Conservation (phyloP, 2,329 filamentous ascomycete species). For the Neofusicoccum ribis region DNA sequence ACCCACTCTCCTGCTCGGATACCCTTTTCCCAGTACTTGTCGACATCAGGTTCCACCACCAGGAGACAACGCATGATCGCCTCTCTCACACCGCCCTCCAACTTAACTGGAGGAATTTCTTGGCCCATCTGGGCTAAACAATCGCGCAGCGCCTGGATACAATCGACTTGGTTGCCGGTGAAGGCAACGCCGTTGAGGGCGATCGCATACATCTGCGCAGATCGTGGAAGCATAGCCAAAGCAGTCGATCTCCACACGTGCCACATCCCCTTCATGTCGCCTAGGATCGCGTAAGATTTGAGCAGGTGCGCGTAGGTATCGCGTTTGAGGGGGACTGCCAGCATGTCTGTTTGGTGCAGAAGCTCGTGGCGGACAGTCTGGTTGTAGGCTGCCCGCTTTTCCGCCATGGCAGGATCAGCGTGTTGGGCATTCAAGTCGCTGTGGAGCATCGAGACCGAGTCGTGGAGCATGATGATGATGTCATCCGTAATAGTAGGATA, state of each 20-base stretch:
- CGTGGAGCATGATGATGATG: constrained; percentile 49
- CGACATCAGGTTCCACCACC: constrained; percentile 56
- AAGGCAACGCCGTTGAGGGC: constrained; percentile 54
- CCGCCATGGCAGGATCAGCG: not conserved
- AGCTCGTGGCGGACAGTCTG: not conserved
- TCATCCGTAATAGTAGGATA: constrained; percentile 45
- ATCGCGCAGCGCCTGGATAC: constrained; percentile 51
- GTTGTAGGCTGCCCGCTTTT: not conserved
- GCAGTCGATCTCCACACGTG: constrained; percentile 59
- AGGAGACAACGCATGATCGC: constrained; percentile 57
- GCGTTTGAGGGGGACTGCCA: constrained; percentile 31
- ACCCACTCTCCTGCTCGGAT: constrained; percentile 2
- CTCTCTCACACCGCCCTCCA: constrained; percentile 47
- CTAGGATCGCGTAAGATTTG: constrained; percentile 45
- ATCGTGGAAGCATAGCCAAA: constrained; percentile 51
- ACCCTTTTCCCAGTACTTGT: constrained; percentile 24
- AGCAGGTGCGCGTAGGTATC: constrained; percentile 33
- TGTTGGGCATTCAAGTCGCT: not conserved
- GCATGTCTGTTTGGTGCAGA: constrained; percentile 21
- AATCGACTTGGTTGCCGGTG: constrained; percentile 46
- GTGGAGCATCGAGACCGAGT: constrained; percentile 21
- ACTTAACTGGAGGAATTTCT: constrained; percentile 54
- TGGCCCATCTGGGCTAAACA: constrained; percentile 61
- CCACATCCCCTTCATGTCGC: constrained; percentile 62
- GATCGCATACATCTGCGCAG: constrained; percentile 55